These are phyloP conservation scores for Sistotremastrum suecicum DNA, from an alignment of 768 basidiomycete species.

Conservation along the genomic window DNA sequence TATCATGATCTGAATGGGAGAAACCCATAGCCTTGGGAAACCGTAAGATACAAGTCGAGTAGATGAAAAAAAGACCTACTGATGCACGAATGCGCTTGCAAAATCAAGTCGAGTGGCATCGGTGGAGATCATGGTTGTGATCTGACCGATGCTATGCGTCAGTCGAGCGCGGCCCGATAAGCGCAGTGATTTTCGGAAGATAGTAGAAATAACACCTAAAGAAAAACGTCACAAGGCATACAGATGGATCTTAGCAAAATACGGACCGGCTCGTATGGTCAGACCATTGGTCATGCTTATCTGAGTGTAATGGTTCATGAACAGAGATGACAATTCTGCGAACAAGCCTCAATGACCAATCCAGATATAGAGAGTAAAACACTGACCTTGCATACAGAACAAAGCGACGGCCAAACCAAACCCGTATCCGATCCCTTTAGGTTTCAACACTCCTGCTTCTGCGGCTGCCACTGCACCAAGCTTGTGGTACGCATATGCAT, in stretches of 20 bases:
- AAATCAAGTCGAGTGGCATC: slow-evolving; percentile 44
- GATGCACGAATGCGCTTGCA: slow-evolving; percentile 24
- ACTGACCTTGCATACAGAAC: slow-evolving; percentile 45
- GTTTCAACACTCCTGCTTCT: slow-evolving; percentile 19
- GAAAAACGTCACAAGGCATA: background rate
- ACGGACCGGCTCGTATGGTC: slow-evolving; percentile 33
- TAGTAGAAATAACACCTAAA: slow-evolving; percentile 19
- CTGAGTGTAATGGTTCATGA: slow-evolving; percentile 30
- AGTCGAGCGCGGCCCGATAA: slow-evolving; percentile 45
- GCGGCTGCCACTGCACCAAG: slow-evolving; percentile 24
- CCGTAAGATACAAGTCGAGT: background rate
- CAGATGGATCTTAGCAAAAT: background rate
- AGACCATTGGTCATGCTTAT: slow-evolving; percentile 34
- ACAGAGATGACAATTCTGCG: slow-evolving; percentile 6
- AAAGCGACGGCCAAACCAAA: slow-evolving; percentile 44
- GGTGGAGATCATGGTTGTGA: slow-evolving; percentile 56
- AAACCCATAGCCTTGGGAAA: slow-evolving; percentile 37
- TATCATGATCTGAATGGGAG: slow-evolving; percentile 44
- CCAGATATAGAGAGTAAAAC: background rate
- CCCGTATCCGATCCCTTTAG: slow-evolving; percentile 43
- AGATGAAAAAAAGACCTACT: slow-evolving; percentile 8
- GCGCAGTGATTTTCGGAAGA: slow-evolving; percentile 55
- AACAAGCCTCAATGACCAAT: background rate
- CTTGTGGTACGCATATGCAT: slow-evolving; percentile 29
- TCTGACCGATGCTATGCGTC: slow-evolving; percentile 48